Evolutionary conservation across 192 early-diverging fungal species (phyloP).

Genomic region (Lunasporangiospora selenospora): DNA sequence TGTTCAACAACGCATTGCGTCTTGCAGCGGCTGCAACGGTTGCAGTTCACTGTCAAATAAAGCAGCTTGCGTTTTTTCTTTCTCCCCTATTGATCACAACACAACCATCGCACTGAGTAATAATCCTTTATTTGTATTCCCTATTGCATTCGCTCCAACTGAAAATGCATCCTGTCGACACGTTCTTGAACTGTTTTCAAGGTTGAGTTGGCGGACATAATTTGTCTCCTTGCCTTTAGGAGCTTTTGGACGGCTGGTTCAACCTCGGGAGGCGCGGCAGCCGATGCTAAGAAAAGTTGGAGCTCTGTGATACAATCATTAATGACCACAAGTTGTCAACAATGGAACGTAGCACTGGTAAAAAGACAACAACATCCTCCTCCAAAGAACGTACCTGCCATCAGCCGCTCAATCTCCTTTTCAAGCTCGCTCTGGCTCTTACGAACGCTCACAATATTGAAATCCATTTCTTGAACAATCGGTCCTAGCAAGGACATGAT

Average conservation of each 20-base stretch:
- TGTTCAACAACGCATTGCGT: too few relatives aligned
- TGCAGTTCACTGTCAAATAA: too few relatives aligned
- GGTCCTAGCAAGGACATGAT: slow-evolving; percentile 53
- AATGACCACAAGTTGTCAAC: background rate
- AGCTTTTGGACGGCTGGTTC: slow-evolving; percentile 59
- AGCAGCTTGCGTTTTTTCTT: too few relatives aligned
- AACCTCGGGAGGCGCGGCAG: slow-evolving; percentile 55
- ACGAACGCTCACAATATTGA: slow-evolving; percentile 53
- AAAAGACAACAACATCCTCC: background rate
- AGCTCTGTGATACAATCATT: slow-evolving; percentile 47
- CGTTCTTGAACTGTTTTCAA: slow-evolving; percentile 55
- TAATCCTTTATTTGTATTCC: background rate
- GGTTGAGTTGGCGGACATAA: slow-evolving; percentile 53
- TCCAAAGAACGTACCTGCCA: slow-evolving; percentile 54
- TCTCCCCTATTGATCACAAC: too few relatives aligned
- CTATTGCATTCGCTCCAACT: slow-evolving; percentile 28
- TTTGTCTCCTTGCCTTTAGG: slow-evolving; percentile 49
- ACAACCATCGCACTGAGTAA: too few relatives aligned
- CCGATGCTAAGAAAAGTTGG: slow-evolving; percentile 55
- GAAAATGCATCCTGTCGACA: slow-evolving; percentile 49
- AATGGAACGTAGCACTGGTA: background rate
- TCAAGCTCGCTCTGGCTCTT: slow-evolving; percentile 61
- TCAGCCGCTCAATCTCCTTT: slow-evolving; percentile 63
- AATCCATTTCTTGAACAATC: slow-evolving; percentile 59
- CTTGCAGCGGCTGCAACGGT: too few relatives aligned